Evolutionary conservation across 2,329 filamentous ascomycete species (phyloP).

Genomic region (Graphilbum fragrans): DNA sequence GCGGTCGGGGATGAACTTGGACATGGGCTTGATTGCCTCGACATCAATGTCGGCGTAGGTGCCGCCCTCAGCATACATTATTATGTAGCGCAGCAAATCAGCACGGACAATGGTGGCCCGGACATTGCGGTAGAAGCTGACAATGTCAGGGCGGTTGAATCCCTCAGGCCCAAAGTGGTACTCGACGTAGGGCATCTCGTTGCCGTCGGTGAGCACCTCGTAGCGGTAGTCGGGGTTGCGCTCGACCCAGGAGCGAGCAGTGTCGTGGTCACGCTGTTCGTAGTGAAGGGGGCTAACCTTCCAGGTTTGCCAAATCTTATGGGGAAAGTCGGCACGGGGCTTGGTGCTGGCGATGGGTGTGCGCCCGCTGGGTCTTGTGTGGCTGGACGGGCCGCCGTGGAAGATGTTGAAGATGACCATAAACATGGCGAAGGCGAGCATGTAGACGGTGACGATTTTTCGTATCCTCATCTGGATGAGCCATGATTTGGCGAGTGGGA

Average conservation of each 20-base stretch:
- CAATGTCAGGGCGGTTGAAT: constrained; percentile 53
- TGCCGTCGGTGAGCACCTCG: constrained; percentile 58
- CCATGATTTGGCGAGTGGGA: constrained; percentile 1
- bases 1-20: constrained; percentile 48
- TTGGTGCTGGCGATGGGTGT: constrained; percentile 1
- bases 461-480: constrained; percentile 7
- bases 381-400: too few species aligned
- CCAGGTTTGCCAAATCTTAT: constrained; percentile 70
- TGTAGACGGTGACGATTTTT: constrained; percentile 8
- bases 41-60: constrained; percentile 33
- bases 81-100: constrained; percentile 52
- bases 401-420: constrained; percentile 1
- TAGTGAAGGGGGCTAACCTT: constrained; percentile 57
- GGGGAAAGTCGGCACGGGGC: constrained; percentile 33
- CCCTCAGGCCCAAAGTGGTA: constrained; percentile 53
- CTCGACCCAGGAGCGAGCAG: constrained; percentile 50
- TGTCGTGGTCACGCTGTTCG: constrained; percentile 47
- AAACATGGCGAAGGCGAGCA: constrained; percentile 1
- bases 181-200: constrained; percentile 56
- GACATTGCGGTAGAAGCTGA: constrained; percentile 46
- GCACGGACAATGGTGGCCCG: constrained; percentile 55
- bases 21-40: constrained; percentile 25
- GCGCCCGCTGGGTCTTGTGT: neutral
- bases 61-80: constrained; percentile 56
- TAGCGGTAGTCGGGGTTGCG: constrained; percentile 58